phyloP scores from a whole-genome alignment of 108 stramenopile genomes.

The Conticribra guillardii region DNA sequence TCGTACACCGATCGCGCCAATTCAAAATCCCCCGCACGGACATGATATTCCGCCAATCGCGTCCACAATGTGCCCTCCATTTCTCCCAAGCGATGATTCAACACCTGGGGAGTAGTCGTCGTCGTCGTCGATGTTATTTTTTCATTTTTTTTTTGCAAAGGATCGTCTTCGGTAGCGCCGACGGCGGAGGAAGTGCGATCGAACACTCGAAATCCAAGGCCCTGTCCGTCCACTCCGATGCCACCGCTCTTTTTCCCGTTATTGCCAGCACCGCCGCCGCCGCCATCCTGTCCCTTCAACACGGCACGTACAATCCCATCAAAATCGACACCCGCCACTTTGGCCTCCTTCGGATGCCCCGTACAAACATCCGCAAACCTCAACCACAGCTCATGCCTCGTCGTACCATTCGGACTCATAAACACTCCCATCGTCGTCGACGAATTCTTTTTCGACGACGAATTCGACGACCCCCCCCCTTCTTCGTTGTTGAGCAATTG shows the following conservation, averaged over 20 bases:
- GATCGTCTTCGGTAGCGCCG: constrained; percentile 24
- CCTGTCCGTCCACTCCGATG: constrained; percentile 4
- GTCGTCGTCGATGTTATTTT: constrained; percentile 26
- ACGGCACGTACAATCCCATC: constrained; percentile 89
- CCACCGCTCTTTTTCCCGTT: not conserved
- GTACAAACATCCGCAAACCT: constrained; percentile 90
- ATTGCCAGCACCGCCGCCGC: constrained; percentile 6
- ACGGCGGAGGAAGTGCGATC: constrained; percentile 28
- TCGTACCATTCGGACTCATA: constrained; percentile 61
- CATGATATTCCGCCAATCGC: constrained; percentile 93
- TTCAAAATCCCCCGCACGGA: constrained; percentile 95
- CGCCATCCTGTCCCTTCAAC: constrained; percentile 42
- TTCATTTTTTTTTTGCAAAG: too few relatives aligned
- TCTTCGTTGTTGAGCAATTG: constrained; percentile 83
- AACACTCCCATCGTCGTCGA: constrained; percentile 29
- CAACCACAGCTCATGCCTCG: constrained; percentile 95
- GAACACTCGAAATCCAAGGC: constrained; percentile 35
- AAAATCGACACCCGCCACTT: constrained; percentile 76
- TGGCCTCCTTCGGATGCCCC: constrained; percentile 83
- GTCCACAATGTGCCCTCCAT: constrained; percentile 96
- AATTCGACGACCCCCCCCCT: too few relatives aligned
- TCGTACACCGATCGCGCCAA: constrained; percentile 95
- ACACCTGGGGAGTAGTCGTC: constrained; percentile 11
- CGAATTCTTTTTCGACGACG: too few relatives aligned
- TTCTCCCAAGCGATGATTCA: constrained; percentile 71